Evolutionary conservation across 1,139 yeast species (phyloP).

Genomic region (Nakaseomyces sp.): DNA sequence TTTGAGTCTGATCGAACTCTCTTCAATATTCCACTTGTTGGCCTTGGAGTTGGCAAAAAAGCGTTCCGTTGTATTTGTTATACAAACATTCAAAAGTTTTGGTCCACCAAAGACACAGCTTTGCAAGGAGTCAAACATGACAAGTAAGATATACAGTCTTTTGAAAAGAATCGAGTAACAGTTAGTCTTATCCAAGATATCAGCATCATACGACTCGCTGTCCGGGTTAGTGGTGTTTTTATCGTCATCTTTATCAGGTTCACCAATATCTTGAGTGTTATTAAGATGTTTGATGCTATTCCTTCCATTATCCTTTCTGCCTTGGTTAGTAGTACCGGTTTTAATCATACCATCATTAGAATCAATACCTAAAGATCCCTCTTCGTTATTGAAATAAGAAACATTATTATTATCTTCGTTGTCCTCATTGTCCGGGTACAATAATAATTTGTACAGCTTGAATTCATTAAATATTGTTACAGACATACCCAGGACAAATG

Average conservation of each 20-base stretch:
- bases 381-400: not conserved
- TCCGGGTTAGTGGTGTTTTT: constrained; percentile 7
- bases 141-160: constrained; percentile 42
- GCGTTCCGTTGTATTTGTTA: constrained; percentile 17
- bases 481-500: constrained; percentile 47
- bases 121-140: constrained; percentile 47
- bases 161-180: constrained; percentile 40
- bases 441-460: constrained; percentile 38
- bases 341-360: not conserved
- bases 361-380: not conserved
- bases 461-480: constrained; percentile 53
- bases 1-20: constrained; percentile 16
- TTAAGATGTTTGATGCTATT: constrained; percentile 18
- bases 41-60: constrained; percentile 13
- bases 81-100: constrained; percentile 32
- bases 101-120: constrained; percentile 53
- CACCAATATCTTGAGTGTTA: not conserved
- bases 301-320: constrained; percentile 7
- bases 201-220: constrained; percentile 7
- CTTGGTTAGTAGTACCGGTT: constrained; percentile 6
- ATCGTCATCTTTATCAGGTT: not conserved
- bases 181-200: constrained; percentile 18
- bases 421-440: constrained; percentile 28
- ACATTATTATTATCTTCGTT: constrained; percentile 20
- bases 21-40: constrained; percentile 25